phyloP scores from a whole-genome alignment of 2,329 filamentous ascomycete species.

The Epichloe scottii region DNA sequence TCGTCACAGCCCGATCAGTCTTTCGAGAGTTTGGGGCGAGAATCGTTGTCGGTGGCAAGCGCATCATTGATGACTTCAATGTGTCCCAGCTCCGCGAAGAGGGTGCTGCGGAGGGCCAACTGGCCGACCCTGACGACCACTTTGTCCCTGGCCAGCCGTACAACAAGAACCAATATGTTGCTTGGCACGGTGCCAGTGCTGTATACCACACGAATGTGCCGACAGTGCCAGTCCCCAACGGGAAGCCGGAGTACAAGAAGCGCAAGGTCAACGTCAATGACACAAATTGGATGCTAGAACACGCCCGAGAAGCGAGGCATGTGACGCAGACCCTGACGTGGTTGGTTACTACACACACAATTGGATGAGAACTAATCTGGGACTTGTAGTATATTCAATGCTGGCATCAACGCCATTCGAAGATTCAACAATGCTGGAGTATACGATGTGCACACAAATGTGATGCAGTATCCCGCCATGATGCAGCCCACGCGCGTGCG shows the following conservation, averaged over 20 bases:
- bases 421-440: slow-evolving; percentile 59
- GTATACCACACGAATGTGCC: slow-evolving; percentile 83
- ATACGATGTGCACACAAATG: slow-evolving; percentile 91
- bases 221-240: slow-evolving; percentile 59
- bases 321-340: slow-evolving; percentile 3
- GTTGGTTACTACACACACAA: no score
- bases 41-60: slow-evolving; percentile 83
- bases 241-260: slow-evolving; percentile 73
- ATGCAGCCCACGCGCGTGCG: slow-evolving; percentile 84
- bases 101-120: slow-evolving; percentile 73
- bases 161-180: slow-evolving; percentile 97
- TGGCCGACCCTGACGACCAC: slow-evolving; percentile 81
- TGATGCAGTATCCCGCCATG: slow-evolving; percentile 72
- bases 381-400: slow-evolving; percentile 64
- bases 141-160: slow-evolving; percentile 73
- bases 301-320: slow-evolving; percentile 81
- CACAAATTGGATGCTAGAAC: slow-evolving; percentile 92
- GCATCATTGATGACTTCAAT: slow-evolving; percentile 82
- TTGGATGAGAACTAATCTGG: no score
- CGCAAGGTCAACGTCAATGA: slow-evolving; percentile 80
- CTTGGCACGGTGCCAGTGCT: slow-evolving; percentile 92
- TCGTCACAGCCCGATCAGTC: slow-evolving; percentile 90
- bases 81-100: slow-evolving; percentile 61
- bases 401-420: slow-evolving; percentile 55
- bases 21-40: slow-evolving; percentile 93